Evolutionary conservation across 179 eudicot species (phyloP).

Genomic region (Spinacia oleracea): DNA sequence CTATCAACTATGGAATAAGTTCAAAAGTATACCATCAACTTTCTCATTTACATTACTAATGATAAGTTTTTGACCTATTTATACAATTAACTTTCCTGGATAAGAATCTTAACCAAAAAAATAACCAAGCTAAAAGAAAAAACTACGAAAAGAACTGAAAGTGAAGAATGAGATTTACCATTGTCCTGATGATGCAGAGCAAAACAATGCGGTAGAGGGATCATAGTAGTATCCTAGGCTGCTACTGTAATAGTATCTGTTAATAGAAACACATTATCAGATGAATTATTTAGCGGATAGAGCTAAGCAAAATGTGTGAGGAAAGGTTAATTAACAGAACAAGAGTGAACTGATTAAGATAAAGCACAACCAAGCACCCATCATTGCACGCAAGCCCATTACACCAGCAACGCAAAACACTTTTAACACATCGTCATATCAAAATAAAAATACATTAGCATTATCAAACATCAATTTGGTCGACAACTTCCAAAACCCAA

Average conservation of each 20-base stretch:
- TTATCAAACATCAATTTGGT: neutral
- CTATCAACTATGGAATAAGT: no score
- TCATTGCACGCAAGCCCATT: neutral
- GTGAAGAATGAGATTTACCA: constrained; percentile 48
- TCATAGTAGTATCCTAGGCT: constrained; percentile 92
- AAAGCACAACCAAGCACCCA: neutral
- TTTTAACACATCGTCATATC: neutral
- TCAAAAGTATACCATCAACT: neutral
- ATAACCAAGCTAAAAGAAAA: neutral
- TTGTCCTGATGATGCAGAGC: constrained; percentile 75
- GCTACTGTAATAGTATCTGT: constrained; percentile 95
- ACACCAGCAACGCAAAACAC: neutral
- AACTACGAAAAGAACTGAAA: neutral
- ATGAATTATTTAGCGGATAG: neutral
- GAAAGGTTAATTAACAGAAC: neutral
- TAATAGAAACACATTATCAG: constrained; percentile 15
- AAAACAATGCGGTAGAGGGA: constrained; percentile 70
- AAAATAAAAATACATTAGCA: neutral
- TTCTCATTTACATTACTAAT: neutral
- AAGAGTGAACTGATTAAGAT: neutral
- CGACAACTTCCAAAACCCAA: neutral
- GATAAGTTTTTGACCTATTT: neutral
- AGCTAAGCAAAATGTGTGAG: neutral
- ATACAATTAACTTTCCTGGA: neutral
- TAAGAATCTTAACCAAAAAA: constrained; percentile 4